Conservation (phyloP, 192 early-diverging fungal genomes). For the Coemansia sp. region DNA sequence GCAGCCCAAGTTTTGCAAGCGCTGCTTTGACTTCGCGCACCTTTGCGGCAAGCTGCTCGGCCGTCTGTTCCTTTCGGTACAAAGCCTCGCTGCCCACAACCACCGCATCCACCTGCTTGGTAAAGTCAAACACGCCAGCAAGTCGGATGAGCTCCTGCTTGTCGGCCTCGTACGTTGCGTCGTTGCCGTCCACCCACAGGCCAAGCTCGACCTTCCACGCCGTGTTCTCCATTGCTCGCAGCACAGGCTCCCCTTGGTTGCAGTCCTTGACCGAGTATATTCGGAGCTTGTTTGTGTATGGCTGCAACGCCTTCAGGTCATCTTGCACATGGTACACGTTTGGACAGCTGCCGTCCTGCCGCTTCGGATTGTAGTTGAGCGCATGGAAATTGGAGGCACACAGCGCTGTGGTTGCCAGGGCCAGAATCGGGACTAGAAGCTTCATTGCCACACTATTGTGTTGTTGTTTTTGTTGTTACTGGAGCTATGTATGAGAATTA, state of each 20-base stretch:
- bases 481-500: neutral
- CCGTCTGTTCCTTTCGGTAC: constrained; percentile 53
- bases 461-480: neutral
- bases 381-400: constrained; percentile 51
- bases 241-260: constrained; percentile 57
- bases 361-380: constrained; percentile 62
- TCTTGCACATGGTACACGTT: constrained; percentile 59
- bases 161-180: constrained; percentile 36
- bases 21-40: constrained; percentile 49
- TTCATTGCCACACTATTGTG: constrained; percentile 1
- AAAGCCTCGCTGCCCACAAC: constrained; percentile 62
- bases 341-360: constrained; percentile 56
- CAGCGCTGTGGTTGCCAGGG: constrained; percentile 17
- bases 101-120: constrained; percentile 53
- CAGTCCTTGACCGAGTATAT: constrained; percentile 65
- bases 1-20: constrained; percentile 31
- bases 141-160: constrained; percentile 31
- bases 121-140: constrained; percentile 33
- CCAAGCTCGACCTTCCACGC: constrained; percentile 60
- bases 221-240: constrained; percentile 60
- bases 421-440: constrained; percentile 1
- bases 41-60: constrained; percentile 41
- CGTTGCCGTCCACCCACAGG: constrained; percentile 61
- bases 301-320: constrained; percentile 59
- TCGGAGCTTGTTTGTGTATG: constrained; percentile 56